Base-by-base conservation (phyloP, 345 rosid genomes). In the Draba incana region DNA sequence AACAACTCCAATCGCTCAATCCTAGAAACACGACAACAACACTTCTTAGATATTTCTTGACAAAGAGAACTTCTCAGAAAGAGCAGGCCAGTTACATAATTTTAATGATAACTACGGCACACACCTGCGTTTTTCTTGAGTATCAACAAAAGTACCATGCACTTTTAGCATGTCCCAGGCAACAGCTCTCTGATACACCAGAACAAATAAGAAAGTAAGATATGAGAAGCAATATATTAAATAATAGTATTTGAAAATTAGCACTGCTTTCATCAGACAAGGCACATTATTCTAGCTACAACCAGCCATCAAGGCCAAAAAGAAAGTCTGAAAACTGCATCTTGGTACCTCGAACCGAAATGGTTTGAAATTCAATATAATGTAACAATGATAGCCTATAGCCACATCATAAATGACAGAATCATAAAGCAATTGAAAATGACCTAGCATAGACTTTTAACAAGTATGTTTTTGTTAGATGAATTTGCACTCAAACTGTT, bases 121-220 rank as follows among this genome's bases (percentile, higher is more conserved):
- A 64, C 82, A 94, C 99, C 98, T 89, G 83, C 86, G 86, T 74
- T 77, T 87, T 66, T 94, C 98, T 68, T 80, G 81, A 67, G 88
- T 69, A 57, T 87, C 92, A 70, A 94, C 69, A 79, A 91, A 94
- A 68, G 83, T 82, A 75, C 88, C 77, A 61, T 94, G 91, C 72
- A 94, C 90, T 84, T 66, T 89, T 70, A 94, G 85, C 98, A 94
- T 91, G 83, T 94, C 99, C 99, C 96, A 89, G 0, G 96, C 93
- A 73, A 81, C 84, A 63, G 96, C 98, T 48, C 81, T 81, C 98
- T 91, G 81, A 66, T 50, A 61, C 7, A 10, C 3, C 69, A 52
- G 9, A 70, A 64, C 62, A 73, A 53, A 37, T 15, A 45, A 50
- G 23, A 31, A 57, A 25, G 31, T 72, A 25, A 33, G 23, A 38